Base-by-base conservation (phyloP, 768 basidiomycete genomes). In the Clitopilus hobsonii region DNA sequence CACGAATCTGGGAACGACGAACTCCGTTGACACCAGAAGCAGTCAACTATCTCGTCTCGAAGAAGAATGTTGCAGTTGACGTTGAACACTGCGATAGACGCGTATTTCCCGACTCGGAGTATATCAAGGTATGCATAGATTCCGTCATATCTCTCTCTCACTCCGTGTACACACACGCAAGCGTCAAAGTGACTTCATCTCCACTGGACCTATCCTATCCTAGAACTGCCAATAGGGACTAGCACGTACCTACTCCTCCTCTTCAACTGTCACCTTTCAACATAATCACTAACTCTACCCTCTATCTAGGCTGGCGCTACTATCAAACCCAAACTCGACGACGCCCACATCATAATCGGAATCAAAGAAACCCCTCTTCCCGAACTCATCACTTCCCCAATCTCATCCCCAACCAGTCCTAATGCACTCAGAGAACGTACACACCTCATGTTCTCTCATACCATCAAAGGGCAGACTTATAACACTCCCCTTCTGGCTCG, bases 391-490 rank as follows among this genome's bases (percentile, higher is more conserved):
- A 77, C 75, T 18, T 66, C 70, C 26, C 76, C 80, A 20, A 61
- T 77, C 20, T 61, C 60, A 18, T 28, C 56, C 47, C 61, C 63
- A 10, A 48, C 50, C 24, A 32, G 57, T 10, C 54, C 54, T 47
- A 54, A 57, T 36, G 50, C 30, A 13, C 53, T 26, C 51, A 57
- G 28, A 60, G 29, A 80, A 10, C 81, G 88, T 27, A 93, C 87
- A 0, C 87, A 94, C 61, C 69, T 95, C 54, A 93, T 94, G 86
- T 96, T 97, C 78, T 93, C 89, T 26, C 94, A 95, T 66, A 95
- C 94, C 0, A 81, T 83, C 53, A 96, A 95, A 68, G 90, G 89
- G 0, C 91, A 96, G 68, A 68, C 75, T 5, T 95, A 95, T 70
- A 97, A 96, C 62, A 90, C 87, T 64, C 81, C 85, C 0, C 72